Conservation (phyloP, 2,329 filamentous ascomycete genomes). For the Neurospora sp. region DNA sequence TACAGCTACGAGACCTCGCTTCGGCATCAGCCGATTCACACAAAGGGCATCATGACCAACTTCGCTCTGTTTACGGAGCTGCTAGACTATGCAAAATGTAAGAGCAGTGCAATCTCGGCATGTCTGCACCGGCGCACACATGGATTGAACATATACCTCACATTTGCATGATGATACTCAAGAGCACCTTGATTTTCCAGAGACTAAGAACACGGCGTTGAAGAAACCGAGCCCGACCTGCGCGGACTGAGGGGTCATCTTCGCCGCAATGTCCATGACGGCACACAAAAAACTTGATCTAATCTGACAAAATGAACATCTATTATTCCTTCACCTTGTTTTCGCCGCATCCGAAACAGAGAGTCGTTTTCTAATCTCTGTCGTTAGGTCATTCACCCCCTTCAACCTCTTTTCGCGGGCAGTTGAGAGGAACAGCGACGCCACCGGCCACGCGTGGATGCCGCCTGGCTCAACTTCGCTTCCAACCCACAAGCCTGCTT, state of each 20-base stretch:
- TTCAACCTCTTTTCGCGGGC: slow-evolving; percentile 39
- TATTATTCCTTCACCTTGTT: slow-evolving; percentile 6
- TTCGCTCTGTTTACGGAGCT: background rate
- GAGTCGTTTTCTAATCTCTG: slow-evolving; percentile 25
- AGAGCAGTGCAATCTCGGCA: background rate
- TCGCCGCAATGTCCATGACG: slow-evolving; percentile 31
- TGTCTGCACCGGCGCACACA: background rate
- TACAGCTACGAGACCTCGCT: background rate
- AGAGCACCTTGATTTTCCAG: slow-evolving; percentile 21
- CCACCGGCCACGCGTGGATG: slow-evolving; percentile 79
- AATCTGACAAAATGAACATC: slow-evolving; percentile 41
- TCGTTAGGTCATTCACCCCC: slow-evolving; percentile 36
- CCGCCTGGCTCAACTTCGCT: slow-evolving; percentile 53
- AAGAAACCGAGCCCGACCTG: slow-evolving; percentile 39
- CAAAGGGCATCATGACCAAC: background rate
- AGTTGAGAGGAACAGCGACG: slow-evolving; percentile 46
- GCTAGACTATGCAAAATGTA: background rate
- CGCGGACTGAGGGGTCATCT: slow-evolving; percentile 36
- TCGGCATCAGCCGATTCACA: background rate
- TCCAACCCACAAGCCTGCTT: slow-evolving; percentile 43
- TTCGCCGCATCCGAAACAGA: slow-evolving; percentile 16
- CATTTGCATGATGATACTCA: slow-evolving; percentile 16
- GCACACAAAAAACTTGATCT: slow-evolving; percentile 51
- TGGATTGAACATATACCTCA: background rate
- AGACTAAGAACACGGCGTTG: slow-evolving; percentile 25